Percentiles rank a stretch among this genome's conserved stretches.
Conservation (phyloP, 805 yeast species). For the Myxozyma kluyveri region DNA sequence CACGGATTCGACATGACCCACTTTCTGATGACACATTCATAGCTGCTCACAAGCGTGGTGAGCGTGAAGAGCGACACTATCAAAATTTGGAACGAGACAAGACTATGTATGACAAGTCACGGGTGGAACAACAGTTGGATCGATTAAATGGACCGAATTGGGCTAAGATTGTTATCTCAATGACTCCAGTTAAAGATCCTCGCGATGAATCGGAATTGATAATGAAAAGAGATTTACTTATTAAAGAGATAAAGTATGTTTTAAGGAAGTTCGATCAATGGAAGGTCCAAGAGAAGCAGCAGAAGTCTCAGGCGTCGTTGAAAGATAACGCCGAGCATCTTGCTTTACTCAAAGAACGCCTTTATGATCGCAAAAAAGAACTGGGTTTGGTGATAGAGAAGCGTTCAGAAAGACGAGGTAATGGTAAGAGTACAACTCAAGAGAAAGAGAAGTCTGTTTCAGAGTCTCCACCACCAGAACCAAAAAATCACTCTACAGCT, state of each 20-base stretch:
- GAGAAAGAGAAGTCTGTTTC: too few relatives aligned
- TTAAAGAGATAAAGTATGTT: conserved; percentile 13
- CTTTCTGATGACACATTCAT: conserved; percentile 12
- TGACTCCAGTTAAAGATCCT: conserved; percentile 24
- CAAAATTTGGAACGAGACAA: conserved; percentile 25
- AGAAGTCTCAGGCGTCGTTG: background rate
- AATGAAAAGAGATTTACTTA: conserved; percentile 12
- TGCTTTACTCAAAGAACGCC: background rate
- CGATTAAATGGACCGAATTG: conserved; percentile 20
- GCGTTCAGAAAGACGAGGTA: background rate
- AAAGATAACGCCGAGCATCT: background rate
- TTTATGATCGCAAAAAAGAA: conserved; percentile 2
- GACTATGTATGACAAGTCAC: conserved; percentile 24
- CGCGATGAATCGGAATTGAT: conserved; percentile 10
- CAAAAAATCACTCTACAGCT: too few relatives aligned
- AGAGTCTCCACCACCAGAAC: too few relatives aligned
- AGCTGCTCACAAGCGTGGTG: conserved; percentile 10
- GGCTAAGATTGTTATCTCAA: conserved; percentile 19
- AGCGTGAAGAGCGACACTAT: conserved; percentile 25
- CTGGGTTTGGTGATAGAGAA: background rate
- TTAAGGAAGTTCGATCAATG: conserved; percentile 20
- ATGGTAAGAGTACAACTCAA: too few relatives aligned
- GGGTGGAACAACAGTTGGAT: conserved; percentile 23
- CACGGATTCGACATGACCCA: conserved; percentile 18
- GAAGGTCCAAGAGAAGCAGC: conserved; percentile 17